phyloP scores from a whole-genome alignment of 169 alveolate genomes.

The Eimeria necatrix region DNA sequence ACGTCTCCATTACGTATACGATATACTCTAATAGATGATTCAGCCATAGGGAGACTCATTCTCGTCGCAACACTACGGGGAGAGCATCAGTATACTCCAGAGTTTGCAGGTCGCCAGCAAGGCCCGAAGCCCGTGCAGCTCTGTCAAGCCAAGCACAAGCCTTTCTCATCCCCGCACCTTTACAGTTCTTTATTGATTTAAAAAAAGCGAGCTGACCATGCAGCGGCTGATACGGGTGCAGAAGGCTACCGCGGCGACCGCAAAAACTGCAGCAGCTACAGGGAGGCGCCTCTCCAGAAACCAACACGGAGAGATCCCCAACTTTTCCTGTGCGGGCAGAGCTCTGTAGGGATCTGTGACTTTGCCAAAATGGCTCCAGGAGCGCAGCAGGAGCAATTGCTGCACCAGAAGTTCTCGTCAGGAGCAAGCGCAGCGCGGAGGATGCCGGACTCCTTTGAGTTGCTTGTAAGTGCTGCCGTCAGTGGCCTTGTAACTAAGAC shows the following conservation, averaged over 20 bases:
- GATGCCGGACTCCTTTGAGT: constrained; percentile 43
- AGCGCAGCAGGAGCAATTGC: constrained; percentile 19
- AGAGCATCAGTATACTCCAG: no score
- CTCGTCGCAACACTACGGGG: no score
- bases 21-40: no score
- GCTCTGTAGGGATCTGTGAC: neutral
- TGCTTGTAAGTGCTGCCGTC: constrained; percentile 75
- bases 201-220: no score
- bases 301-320: neutral
- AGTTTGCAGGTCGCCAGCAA: no score
- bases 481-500: constrained; percentile 92
- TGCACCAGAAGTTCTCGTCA: neutral
- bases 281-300: neutral
- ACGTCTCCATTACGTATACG: no score
- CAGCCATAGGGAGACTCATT: no score
- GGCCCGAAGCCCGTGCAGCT: no score
- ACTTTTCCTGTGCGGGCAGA: neutral
- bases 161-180: no score
- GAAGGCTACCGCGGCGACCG: neutral
- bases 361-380: neutral
- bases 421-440: neutral
- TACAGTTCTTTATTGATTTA: no score
- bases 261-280: neutral
- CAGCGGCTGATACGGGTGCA: no score
- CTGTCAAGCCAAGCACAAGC: no score